Evolutionary conservation across 352 stramenopile species (phyloP).

Genomic region (Phytophthora aleatoria): DNA sequence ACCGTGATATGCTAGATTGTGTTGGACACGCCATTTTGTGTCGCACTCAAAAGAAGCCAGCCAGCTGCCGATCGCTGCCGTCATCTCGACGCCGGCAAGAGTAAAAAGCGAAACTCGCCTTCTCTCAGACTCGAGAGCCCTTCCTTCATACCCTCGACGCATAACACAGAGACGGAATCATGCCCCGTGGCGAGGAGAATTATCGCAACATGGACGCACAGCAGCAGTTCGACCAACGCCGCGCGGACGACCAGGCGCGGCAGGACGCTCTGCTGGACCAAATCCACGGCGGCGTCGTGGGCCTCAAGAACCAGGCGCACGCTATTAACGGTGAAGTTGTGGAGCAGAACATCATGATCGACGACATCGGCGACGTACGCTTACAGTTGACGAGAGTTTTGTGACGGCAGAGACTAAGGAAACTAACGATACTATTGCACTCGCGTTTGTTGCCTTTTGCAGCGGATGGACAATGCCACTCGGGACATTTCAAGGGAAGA

Average conservation of each 20-base stretch:
- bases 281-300: conserved; percentile 77
- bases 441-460: conserved; percentile 13
- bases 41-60: conserved; percentile 34
- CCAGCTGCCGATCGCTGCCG: conserved; percentile 38
- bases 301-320: conserved; percentile 82
- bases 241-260: conserved; percentile 53
- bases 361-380: conserved; percentile 74
- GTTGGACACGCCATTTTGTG: conserved; percentile 20
- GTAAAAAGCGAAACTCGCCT: conserved; percentile 21
- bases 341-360: conserved; percentile 84
- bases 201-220: conserved; percentile 73
- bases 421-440: conserved; percentile 18
- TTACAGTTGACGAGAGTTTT: background rate
- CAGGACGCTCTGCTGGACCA: conserved; percentile 82
- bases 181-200: conserved; percentile 43
- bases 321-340: conserved; percentile 87
- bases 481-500: conserved; percentile 68
- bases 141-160: background rate
- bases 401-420: conserved; percentile 5
- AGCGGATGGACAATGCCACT: conserved; percentile 74
- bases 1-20: conserved; percentile 11
- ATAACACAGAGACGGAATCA: conserved; percentile 8
- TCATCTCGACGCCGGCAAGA: conserved; percentile 19
- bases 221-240: conserved; percentile 67
- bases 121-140: conserved; percentile 27